Evolutionary conservation across 2,329 filamentous ascomycete genomes (phyloP).

Genomic region (Calonectria honghensis): DNA sequence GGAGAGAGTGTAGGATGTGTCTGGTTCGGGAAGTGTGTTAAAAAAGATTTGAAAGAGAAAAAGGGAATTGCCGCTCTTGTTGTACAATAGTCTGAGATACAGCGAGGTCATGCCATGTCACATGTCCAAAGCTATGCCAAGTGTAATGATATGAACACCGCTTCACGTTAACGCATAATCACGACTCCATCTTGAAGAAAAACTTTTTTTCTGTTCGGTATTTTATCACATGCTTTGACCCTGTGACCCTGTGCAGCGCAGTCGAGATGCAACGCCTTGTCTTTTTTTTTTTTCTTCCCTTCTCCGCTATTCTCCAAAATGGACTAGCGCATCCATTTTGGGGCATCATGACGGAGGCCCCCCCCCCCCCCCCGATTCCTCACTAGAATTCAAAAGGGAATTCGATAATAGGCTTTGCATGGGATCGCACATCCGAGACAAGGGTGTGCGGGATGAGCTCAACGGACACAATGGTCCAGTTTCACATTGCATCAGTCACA

Average conservation of each 20-base stretch:
- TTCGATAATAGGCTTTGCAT: background rate
- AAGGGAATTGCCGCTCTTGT: constrained; percentile 56
- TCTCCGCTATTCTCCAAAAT: background rate
- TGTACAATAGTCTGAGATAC: constrained; percentile 55
- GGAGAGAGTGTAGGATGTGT: constrained; percentile 33
- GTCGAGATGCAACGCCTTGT: too few species aligned
- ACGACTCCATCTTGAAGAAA: constrained; percentile 1
- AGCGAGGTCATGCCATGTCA: constrained; percentile 46
- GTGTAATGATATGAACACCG: constrained; percentile 52
- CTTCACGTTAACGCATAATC: constrained; percentile 25
- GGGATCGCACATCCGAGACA: background rate
- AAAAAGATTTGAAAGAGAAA: constrained; percentile 29
- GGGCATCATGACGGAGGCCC: background rate
- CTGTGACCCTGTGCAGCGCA: too few species aligned
- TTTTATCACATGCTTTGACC: background rate
- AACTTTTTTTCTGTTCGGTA: background rate
- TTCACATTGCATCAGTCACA: background rate
- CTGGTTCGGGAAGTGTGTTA: constrained; percentile 46
- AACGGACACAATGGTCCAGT: background rate
- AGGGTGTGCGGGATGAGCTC: background rate
- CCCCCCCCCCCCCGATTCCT: background rate
- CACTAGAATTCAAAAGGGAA: background rate
- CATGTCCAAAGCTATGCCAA: constrained; percentile 46
- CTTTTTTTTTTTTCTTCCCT: background rate
- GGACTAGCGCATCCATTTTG: constrained; percentile 7